Conservation (phyloP, 768 basidiomycete genomes). For the Clathrus columnatus region DNA sequence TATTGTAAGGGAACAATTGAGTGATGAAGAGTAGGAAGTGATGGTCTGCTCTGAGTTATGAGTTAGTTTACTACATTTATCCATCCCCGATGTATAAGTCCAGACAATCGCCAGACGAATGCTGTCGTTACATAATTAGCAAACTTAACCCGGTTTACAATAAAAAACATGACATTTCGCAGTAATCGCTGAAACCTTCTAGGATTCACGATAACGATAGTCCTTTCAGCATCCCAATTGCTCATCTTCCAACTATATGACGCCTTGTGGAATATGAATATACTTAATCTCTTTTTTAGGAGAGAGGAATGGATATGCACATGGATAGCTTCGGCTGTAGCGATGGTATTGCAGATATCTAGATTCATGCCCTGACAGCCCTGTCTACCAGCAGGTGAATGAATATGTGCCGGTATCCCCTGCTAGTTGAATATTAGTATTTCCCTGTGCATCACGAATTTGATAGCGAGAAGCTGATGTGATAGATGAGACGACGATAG, state of each 20-base stretch:
- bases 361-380: constrained; percentile 58
- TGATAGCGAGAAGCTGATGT: constrained; percentile 5
- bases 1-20: too few species aligned
- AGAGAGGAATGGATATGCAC: constrained; percentile 25
- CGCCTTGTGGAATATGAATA: background rate
- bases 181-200: constrained; percentile 19
- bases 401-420: constrained; percentile 47
- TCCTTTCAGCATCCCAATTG: background rate
- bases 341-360: constrained; percentile 45
- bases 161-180: constrained; percentile 20
- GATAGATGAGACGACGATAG: background rate
- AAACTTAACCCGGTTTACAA: constrained; percentile 16
- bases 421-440: constrained; percentile 19
- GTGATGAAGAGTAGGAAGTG: too few species aligned
- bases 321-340: constrained; percentile 34
- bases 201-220: constrained; percentile 11
- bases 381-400: constrained; percentile 46
- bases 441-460: constrained; percentile 6
- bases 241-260: background rate
- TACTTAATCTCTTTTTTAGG: background rate
- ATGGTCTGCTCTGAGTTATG: too few species aligned
- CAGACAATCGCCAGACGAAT: constrained; percentile 22
- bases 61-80: too few species aligned
- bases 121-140: constrained; percentile 16
- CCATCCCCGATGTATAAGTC: constrained; percentile 17